Evolutionary conservation across 129 eudicot species (phyloP), one percentile per base, ranked within the genome.

Genomic region (Flaveria trinervia): DNA sequence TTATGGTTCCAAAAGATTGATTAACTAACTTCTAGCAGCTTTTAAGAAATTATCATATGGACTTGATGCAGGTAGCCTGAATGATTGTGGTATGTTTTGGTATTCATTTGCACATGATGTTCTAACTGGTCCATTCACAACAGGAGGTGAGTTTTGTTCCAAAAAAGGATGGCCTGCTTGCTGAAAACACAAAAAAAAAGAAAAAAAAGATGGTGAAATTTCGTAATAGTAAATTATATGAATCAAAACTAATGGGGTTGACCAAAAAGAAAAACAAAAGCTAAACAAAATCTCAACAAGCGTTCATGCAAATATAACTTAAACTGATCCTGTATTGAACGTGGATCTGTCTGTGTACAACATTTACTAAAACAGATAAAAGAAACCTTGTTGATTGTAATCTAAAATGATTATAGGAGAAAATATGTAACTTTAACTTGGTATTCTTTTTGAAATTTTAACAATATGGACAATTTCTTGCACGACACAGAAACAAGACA

Each of bases 31-130:
- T 54, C 98, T 91, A 11, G 99, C 99, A 77, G 97, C 96, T 82
- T 89, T 94, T 75, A 94, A 71, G 85, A 91, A 94, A 80, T 94
- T 87, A 49, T 94, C 99, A 25, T 85, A 94, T 41, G 99, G 99
- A 69, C 96, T 89, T 62, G 96, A 84, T 33, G 96, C 81, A 16
- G 99, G 99, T 60, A 94, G 83, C 71, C 70, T 91, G 79, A 88
- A 90, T 51, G 84, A 71, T 30, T 84, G 88, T 20, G 91, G 90
- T 73, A 77, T 39, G 56, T 90, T 72, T 52, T 86, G 87, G 76
- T 70, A 81, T 52, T 91, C 89, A 20, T 87, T 41, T 9, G 86
- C 85, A 79, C 90, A 89, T 33, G 76, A 64, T 74, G 71, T 69
- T 7, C 72, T 80, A 18, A 68, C 51, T 9, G 56, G 67, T 46